phyloP scores from a whole-genome alignment of 495 filamentous ascomycete species.

The Podospora didyma region DNA sequence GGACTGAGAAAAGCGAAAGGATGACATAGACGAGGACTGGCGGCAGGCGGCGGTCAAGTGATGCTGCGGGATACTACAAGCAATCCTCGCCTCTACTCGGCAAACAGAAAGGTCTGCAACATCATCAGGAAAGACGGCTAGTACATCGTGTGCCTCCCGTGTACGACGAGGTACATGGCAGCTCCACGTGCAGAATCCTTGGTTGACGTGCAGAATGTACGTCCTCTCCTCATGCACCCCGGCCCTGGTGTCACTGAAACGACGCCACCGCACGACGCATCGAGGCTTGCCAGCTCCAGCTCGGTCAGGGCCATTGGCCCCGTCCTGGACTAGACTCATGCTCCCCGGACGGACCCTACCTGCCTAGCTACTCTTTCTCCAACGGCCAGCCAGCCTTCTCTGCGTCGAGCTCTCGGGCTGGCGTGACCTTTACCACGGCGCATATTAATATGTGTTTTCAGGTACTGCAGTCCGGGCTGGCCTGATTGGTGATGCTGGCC shows the following conservation, averaged over 20 bases:
- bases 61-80: constrained; percentile 12
- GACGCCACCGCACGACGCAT: constrained; percentile 10
- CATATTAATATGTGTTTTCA: constrained; percentile 32
- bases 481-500: constrained; percentile 22
- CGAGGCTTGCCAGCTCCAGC: not conserved
- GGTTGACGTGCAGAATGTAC: constrained; percentile 23
- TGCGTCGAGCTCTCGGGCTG: constrained; percentile 10
- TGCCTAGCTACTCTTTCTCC: constrained; percentile 17
- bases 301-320: not conserved
- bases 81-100: constrained; percentile 16
- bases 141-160: constrained; percentile 21
- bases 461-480: constrained; percentile 26
- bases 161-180: constrained; percentile 23
- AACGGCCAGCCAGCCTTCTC: constrained; percentile 14
- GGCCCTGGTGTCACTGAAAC: constrained; percentile 29
- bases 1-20: not conserved
- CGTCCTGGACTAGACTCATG: not conserved
- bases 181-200: constrained; percentile 23
- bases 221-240: constrained; percentile 20
- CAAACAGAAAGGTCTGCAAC: constrained; percentile 17
- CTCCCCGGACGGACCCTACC: not conserved
- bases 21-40: not conserved
- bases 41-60: constrained; percentile 11
- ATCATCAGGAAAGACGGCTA: constrained; percentile 28
- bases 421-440: constrained; percentile 26